Percentiles rank a stretch among this genome's conserved stretches.
phyloP scores from a whole-genome alignment of 352 stramenopile species.

The Thalassiosira exigua region DNA sequence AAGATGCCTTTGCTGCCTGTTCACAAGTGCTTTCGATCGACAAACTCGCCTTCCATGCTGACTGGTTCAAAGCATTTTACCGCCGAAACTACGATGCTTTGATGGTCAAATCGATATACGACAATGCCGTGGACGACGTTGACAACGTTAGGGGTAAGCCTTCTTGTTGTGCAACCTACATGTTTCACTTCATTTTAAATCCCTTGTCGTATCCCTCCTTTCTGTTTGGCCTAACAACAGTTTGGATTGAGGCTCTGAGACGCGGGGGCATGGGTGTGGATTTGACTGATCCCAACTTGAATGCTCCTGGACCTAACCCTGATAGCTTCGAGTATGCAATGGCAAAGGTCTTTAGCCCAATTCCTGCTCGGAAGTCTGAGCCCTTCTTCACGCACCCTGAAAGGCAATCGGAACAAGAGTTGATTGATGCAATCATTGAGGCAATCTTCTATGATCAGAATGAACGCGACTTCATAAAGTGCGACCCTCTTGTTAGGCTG shows the following conservation, averaged over 20 bases:
- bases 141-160: slow-evolving; percentile 81
- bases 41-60: slow-evolving; percentile 78
- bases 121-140: slow-evolving; percentile 83
- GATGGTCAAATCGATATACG: slow-evolving; percentile 84
- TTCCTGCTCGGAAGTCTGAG: slow-evolving; percentile 34
- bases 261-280: slow-evolving; percentile 41
- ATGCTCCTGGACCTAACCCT: too few species aligned
- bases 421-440: slow-evolving; percentile 84
- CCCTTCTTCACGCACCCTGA: slow-evolving; percentile 70
- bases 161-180: too few species aligned
- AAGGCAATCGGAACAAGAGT: slow-evolving; percentile 68
- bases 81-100: slow-evolving; percentile 84
- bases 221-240: too few species aligned
- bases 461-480: slow-evolving; percentile 69
- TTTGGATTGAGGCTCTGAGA: slow-evolving; percentile 73
- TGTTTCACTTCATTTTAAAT: too few species aligned
- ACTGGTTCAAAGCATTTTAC: slow-evolving; percentile 85
- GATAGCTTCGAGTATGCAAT: slow-evolving; percentile 38
- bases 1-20: slow-evolving; percentile 76
- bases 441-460: slow-evolving; percentile 77
- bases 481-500: slow-evolving; percentile 76
- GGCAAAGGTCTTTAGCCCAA: slow-evolving; percentile 20
- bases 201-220: too few species aligned
- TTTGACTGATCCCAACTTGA: slow-evolving; percentile 12
- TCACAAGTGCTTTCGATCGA: slow-evolving; percentile 74